Evolutionary conservation across 768 basidiomycete genomes (phyloP), one percentile per base, ranked within the genome.

Genomic region (Gloeostereum incarnatum): DNA sequence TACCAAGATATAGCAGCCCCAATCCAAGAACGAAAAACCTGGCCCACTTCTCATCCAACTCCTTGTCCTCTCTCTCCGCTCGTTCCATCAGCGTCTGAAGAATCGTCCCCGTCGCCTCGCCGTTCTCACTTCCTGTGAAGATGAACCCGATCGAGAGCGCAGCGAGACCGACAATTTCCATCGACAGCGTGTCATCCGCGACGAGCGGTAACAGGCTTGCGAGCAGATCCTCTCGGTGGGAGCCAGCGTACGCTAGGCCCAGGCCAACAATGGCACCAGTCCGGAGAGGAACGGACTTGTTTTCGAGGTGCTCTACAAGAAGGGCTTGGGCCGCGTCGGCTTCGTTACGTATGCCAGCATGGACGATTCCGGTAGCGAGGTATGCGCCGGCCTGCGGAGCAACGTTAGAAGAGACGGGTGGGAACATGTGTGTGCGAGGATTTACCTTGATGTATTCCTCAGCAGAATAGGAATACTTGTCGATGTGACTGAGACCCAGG

Each of bases 381-480:
- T 97, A 74, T 8, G 94, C 92, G 33, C 96, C 96, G 23, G 93
- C 88, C 77, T 82, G 25, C 11, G 8, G 21, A 36, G 25, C 21
- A 24, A 14, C 25, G 23, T 35, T n/a, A 37, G 29, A 20, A 41
- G 1, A n/a, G 19, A 19, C 13, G 18, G 31, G 18, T 19, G 25
- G 17, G 2, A 36, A 26, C 25, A 17, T 3, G 17, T 8, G 13
- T 10, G 16, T 5, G 10, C 34, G 3, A 16, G 20, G 14, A 37
- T 29, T 27, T 44, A 74, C 82, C 68, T 98, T 98, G 71, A 98
- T 97, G 58, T 91, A 72, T 56, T 99, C 96, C 49, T 99, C 96
- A 1, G 86, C 63, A 0, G 90, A 92, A 55, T 98, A 98, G 17
- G 93, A 89, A 64, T 97, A 98, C 59, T 90, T 96, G 67, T 99